A percentile compares a stretch with the other conserved stretches of the same genome.
These are phyloP conservation scores for Penicillium sp. DNA, from an alignment of 2,329 filamentous ascomycete genomes.

Conservation along the genomic window DNA sequence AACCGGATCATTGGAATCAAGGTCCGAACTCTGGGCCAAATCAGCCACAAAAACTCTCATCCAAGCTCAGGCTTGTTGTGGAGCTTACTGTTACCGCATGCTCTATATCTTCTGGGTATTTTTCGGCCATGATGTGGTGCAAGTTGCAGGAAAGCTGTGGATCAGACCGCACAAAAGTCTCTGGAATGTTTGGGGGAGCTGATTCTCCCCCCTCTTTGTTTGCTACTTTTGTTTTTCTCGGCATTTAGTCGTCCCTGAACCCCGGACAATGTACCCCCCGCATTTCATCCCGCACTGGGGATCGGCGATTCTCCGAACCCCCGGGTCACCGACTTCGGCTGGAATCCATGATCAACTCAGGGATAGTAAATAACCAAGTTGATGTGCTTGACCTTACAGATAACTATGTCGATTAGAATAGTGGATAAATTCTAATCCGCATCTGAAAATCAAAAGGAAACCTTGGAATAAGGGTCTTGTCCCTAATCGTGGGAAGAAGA, in stretches of 20 bases:
- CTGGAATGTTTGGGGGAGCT: background rate
- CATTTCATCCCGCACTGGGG: constrained; percentile 15
- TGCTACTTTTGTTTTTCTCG: constrained; percentile 8
- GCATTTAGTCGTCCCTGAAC: constrained; percentile 13
- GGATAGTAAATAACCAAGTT: background rate
- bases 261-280: constrained; percentile 15
- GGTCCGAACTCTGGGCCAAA: background rate
- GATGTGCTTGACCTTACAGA: background rate
- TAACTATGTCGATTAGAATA: background rate
- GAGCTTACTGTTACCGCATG: constrained; percentile 16
- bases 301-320: constrained; percentile 18
- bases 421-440: background rate
- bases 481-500: too few species aligned
- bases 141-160: background rate
- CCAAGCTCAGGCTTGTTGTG: background rate
- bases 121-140: constrained; percentile 21
- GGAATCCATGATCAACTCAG: background rate
- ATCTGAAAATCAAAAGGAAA: too few species aligned
- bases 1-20: background rate
- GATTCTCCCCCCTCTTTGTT: constrained; percentile 4
- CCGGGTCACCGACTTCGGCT: background rate
- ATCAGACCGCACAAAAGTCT: background rate
- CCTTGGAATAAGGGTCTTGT: too few species aligned
- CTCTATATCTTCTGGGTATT: constrained; percentile 14
- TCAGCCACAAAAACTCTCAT: background rate